These are phyloP conservation scores for Acidiella bohemica DNA, from an alignment of 495 filamentous ascomycete genomes.

Conservation along the genomic window DNA sequence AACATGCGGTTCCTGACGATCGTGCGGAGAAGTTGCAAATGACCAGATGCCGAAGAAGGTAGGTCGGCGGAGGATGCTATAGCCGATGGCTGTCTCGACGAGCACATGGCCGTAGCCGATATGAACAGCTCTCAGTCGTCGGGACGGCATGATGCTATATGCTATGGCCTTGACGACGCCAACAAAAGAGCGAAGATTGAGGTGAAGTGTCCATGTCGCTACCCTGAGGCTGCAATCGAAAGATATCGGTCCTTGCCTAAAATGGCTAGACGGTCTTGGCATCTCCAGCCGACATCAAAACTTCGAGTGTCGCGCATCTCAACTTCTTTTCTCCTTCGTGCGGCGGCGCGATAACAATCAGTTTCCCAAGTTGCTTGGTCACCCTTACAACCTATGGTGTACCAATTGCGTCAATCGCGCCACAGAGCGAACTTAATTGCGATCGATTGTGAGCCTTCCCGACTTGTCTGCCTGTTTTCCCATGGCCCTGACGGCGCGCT, in stretches of 20 bases:
- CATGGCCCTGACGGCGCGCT: slow-evolving; percentile 19
- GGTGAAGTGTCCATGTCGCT: too few relatives aligned
- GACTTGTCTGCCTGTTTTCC: slow-evolving; percentile 11
- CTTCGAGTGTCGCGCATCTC: too few relatives aligned
- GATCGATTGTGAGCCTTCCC: slow-evolving; percentile 12
- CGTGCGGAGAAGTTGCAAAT: not conserved
- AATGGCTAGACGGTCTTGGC: too few relatives aligned
- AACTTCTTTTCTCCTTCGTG: slow-evolving; percentile 15
- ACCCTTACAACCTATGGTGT: slow-evolving; percentile 9
- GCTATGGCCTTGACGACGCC: too few relatives aligned
- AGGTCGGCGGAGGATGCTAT: not conserved
- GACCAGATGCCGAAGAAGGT: not conserved
- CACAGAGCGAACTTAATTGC: slow-evolving; percentile 20
- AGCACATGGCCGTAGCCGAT: too few relatives aligned
- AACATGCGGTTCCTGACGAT: not conserved
- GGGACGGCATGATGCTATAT: too few relatives aligned
- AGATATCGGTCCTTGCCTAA: too few relatives aligned
- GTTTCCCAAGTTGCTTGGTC: slow-evolving; percentile 19
- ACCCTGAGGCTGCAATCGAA: too few relatives aligned
- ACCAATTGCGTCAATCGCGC: slow-evolving; percentile 15
- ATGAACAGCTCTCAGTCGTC: too few relatives aligned
- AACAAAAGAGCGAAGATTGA: too few relatives aligned
- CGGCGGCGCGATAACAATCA: slow-evolving; percentile 15
- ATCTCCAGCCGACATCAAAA: not conserved
- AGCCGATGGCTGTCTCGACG: too few relatives aligned